Percentiles rank a stretch among this genome's conserved stretches.
Evolutionary conservation across 495 filamentous ascomycete genomes (phyloP).

Genomic region (Hyaloscypha finlandica): DNA sequence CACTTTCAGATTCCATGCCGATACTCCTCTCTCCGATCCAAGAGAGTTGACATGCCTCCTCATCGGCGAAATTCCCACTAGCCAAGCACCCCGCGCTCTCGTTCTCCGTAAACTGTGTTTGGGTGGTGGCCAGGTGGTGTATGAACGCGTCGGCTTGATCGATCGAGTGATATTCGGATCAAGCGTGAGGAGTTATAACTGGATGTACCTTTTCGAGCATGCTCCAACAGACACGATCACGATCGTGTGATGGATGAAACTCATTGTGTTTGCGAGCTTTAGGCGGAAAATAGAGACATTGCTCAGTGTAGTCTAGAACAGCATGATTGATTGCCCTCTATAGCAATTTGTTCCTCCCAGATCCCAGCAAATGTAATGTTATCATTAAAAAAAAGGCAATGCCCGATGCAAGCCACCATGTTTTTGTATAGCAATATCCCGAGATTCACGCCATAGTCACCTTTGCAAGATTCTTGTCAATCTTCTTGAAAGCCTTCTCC

Average conservation of each 20-base stretch:
- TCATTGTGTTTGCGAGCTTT: background rate
- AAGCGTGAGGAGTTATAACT: background rate
- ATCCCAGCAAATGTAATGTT: background rate
- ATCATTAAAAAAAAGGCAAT: background rate
- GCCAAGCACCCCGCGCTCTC: background rate
- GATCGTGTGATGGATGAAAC: background rate
- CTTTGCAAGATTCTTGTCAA: slow-evolving; percentile 32
- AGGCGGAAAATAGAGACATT: too few relatives aligned
- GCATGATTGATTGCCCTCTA: too few relatives aligned
- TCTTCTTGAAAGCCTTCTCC: slow-evolving; percentile 38
- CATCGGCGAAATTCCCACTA: background rate
- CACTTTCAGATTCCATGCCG: slow-evolving; percentile 1
- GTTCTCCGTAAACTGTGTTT: background rate
- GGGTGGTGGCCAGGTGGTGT: background rate
- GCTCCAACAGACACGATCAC: background rate
- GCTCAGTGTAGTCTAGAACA: too few relatives aligned
- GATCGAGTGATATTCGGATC: background rate
- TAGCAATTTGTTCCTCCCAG: background rate
- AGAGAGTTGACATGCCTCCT: background rate
- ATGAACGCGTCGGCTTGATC: slow-evolving; percentile 1
- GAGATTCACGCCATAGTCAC: background rate
- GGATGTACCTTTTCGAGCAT: background rate
- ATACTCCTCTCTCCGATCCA: background rate
- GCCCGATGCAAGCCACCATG: background rate
- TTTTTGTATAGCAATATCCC: background rate